Base-by-base conservation (phyloP, 1,284 basidiomycete genomes). In the Kwoniella shivajii region DNA sequence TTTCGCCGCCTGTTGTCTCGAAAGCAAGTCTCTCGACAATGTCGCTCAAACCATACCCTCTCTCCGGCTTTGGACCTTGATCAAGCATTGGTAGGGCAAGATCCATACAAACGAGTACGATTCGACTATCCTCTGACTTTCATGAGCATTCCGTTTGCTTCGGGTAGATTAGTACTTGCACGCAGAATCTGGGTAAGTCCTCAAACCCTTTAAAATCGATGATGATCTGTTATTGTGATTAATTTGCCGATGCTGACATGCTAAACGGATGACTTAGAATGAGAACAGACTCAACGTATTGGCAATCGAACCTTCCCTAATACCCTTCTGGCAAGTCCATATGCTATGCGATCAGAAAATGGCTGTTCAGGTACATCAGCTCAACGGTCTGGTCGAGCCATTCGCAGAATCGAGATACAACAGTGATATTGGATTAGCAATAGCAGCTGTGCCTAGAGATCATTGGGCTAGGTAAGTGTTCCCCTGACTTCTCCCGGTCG, bases 381-480 rank as follows among this genome's bases (percentile, higher is more conserved):
- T 29, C 7, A 45, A 45, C 11, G 22, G 22, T 13, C 14, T 9
- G 6, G 47, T 50, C 26, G 54, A 47, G n/a, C 9, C 10, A 6
- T 31, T 50, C 13, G n/a, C 49, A 7, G 41, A 50, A 5, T 20
- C 49, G 22, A 34, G 59, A 24, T 45, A 50, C 30, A 42, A 45
- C 18, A 41, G 44, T 6, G 59, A 57, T 24, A 57, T 61, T 20
- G 54, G 57, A 1, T 34, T 53, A 2, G 54, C 49, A 3, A 54
- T 68, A 2, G 51, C 64, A 1, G 66, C 66, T n/a, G 62, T 64
- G 0, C 39, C 43, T 2, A 39, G 44, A 4, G 45, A 53, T 30
- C 66, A 68, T 50, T 68, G 66, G 66, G 59, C 60, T 4, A 59
- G 59, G 66, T 68, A 50, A 50, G 66, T 58, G 16, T 13, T 6